Evolutionary conservation across 2,329 filamentous ascomycete species (phyloP).

Genomic region (Talaromyces sp.): DNA sequence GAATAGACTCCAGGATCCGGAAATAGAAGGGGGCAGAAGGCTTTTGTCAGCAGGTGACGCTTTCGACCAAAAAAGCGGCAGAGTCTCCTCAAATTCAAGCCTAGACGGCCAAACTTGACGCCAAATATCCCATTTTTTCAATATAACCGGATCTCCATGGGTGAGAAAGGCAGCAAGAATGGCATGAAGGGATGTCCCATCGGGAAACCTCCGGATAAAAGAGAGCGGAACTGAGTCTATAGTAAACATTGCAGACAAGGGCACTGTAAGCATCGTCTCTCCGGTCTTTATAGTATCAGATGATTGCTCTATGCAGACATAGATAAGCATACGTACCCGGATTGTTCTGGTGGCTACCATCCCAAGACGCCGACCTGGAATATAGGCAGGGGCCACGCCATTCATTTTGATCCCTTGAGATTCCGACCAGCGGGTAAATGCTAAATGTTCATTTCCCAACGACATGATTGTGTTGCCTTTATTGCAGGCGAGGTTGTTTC

Average conservation of each 20-base stretch:
- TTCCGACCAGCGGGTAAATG: slow-evolving; percentile 66
- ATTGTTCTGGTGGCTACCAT: slow-evolving; percentile 68
- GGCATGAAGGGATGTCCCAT: slow-evolving; percentile 62
- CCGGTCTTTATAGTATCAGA: slow-evolving; percentile 46
- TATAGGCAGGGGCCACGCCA: slow-evolving; percentile 62
- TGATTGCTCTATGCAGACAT: background rate
- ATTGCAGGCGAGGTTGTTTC: background rate
- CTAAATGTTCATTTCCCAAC: slow-evolving; percentile 40
- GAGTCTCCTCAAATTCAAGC: slow-evolving; percentile 56
- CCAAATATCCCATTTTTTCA: slow-evolving; percentile 56
- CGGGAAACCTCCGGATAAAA: slow-evolving; percentile 52
- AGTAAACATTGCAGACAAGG: slow-evolving; percentile 61
- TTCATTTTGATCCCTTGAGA: slow-evolving; percentile 63
- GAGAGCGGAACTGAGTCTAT: slow-evolving; percentile 55
- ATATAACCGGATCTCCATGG: slow-evolving; percentile 45
- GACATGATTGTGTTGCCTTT: background rate
- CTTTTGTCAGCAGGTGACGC: slow-evolving; percentile 31
- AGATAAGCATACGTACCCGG: slow-evolving; percentile 40
- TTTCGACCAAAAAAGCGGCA: slow-evolving; percentile 56
- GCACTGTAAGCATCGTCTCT: slow-evolving; percentile 63
- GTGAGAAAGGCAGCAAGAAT: slow-evolving; percentile 66
- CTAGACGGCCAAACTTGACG: slow-evolving; percentile 63
- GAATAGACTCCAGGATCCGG: slow-evolving; percentile 33
- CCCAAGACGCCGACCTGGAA: slow-evolving; percentile 74
- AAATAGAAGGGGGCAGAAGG: slow-evolving; percentile 37